Conservation (phyloP, 495 filamentous ascomycete genomes). For the Aspergillus incahuasiensis region DNA sequence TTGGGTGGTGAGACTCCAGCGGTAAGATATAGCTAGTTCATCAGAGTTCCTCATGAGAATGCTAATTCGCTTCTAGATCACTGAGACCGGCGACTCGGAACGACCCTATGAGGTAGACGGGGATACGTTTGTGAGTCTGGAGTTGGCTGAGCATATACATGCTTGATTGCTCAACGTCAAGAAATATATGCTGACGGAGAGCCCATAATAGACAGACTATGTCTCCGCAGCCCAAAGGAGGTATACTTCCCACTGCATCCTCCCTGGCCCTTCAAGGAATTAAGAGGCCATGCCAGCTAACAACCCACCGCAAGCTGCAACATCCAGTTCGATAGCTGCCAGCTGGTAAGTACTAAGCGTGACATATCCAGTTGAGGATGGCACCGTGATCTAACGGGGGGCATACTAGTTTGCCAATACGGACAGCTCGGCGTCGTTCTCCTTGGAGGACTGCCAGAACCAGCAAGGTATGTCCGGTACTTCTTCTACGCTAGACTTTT, state of each 20-base stretch:
- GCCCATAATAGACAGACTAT: slow-evolving; percentile 31
- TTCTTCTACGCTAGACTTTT: neutral
- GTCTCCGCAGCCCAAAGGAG: slow-evolving; percentile 28
- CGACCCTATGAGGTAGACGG: slow-evolving; percentile 44
- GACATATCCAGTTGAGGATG: neutral
- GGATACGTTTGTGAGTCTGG: slow-evolving; percentile 41
- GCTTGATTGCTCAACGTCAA: neutral
- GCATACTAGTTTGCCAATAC: slow-evolving; percentile 15
- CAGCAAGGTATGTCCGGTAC: slow-evolving; percentile 13
- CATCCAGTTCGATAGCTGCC: slow-evolving; percentile 22
- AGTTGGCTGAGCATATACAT: neutral
- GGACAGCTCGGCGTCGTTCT: slow-evolving; percentile 9
- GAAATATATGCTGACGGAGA: neutral
- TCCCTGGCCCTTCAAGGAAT: neutral
- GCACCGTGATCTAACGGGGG: neutral
- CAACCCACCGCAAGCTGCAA: slow-evolving; percentile 16
- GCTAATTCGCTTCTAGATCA: slow-evolving; percentile 15
- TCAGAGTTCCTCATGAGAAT: neutral
- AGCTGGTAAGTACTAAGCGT: slow-evolving; percentile 5
- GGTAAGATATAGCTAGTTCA: slow-evolving; percentile 4
- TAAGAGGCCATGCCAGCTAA: neutral
- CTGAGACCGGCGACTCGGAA: slow-evolving; percentile 29
- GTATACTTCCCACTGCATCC: slow-evolving; percentile 6
- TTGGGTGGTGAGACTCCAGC: slow-evolving; percentile 9
- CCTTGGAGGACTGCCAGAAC: slow-evolving; percentile 17